Conservation (phyloP, 2,329 filamentous ascomycete species). For the Ceratocystis colombiana region DNA sequence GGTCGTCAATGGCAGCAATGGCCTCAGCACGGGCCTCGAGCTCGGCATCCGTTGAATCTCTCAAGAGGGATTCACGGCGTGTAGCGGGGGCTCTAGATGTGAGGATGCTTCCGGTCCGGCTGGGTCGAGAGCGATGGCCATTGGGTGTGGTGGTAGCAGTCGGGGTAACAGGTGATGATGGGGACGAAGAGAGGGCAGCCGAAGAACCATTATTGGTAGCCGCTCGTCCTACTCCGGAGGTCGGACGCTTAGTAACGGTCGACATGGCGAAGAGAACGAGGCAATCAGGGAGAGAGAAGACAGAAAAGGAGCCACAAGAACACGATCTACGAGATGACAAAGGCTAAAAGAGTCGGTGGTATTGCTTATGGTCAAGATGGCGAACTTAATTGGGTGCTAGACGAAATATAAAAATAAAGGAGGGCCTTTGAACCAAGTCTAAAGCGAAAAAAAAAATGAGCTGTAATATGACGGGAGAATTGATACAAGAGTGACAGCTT, state of each 20-base stretch:
- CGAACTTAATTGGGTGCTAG: constrained; percentile 1
- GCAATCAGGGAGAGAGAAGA: background rate
- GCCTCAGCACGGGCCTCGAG: constrained; percentile 71
- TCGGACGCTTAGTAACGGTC: constrained; percentile 24
- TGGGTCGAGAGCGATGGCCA: constrained; percentile 46
- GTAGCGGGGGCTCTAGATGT: constrained; percentile 63
- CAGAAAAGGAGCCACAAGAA: background rate
- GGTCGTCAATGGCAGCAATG: constrained; percentile 67
- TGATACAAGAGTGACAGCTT: background rate
- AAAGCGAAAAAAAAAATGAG: background rate
- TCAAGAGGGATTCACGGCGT: constrained; percentile 43
- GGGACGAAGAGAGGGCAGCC: constrained; percentile 32
- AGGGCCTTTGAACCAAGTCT: background rate
- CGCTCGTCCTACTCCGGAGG: constrained; percentile 23
- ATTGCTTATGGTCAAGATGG: background rate
- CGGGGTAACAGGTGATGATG: constrained; percentile 33
- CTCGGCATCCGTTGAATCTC: constrained; percentile 41
- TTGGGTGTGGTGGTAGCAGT: constrained; percentile 25
- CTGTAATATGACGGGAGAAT: constrained; percentile 13
- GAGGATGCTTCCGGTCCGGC: constrained; percentile 54
- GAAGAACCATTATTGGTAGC: constrained; percentile 35
- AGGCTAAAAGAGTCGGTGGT: no score
- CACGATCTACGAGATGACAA: no score
- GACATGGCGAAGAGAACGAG: constrained; percentile 19
- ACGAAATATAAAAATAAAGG: background rate